Evolutionary conservation across 331 rosid species (phyloP), one percentile per base, ranked within the genome.

Genomic region (Rosa hybrid): DNA sequence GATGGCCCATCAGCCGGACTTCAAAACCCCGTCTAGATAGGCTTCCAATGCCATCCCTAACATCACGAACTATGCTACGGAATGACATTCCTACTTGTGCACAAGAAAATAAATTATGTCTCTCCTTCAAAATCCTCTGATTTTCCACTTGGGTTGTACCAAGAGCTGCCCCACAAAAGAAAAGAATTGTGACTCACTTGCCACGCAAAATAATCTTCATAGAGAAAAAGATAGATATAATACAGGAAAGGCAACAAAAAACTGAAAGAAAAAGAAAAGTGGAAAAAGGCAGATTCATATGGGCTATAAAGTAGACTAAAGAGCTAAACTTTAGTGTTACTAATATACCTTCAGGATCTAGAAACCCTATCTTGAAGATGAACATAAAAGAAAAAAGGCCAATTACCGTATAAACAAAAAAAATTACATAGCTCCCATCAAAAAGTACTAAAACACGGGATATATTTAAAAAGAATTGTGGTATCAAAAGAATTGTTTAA

Each of bases 21-120:
- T 93, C 97, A 69, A 90, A 90, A 23, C 97, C 90, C 25, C 97
- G 93, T 71, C 97, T 89, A 42, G 98, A 93, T 80, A 91, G 82
- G 87, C 95, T 93, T 83, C 98, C 98, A 54, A 93, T 84, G 59
- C 98, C 89, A 89, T 91, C 95, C 87, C 92, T 90, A 53, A 93
- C 88, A 49, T 91, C 98, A 34, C 97, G 97, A 79, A 91, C 97
- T 85, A 93, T 91, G 86, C 97, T 91, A 45, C 95, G 93, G 90
- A 93, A 93, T 6, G 98, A 93, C 97, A 93, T 93, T 85, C 71
- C 83, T 87, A 81, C 81, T 54, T 59, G 67, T 38, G 49, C 70
- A 65, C 57, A 82, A 74, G 77, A 71, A 74, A 64, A 80, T 59
- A 38, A 76, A 42, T 71, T 54, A 65, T 42, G 45, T 71, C 53